A percentile compares a stretch with the other conserved stretches of the same genome.
phyloP scores from a whole-genome alignment of 495 filamentous ascomycete genomes.

The Aspergillus hancockii region DNA sequence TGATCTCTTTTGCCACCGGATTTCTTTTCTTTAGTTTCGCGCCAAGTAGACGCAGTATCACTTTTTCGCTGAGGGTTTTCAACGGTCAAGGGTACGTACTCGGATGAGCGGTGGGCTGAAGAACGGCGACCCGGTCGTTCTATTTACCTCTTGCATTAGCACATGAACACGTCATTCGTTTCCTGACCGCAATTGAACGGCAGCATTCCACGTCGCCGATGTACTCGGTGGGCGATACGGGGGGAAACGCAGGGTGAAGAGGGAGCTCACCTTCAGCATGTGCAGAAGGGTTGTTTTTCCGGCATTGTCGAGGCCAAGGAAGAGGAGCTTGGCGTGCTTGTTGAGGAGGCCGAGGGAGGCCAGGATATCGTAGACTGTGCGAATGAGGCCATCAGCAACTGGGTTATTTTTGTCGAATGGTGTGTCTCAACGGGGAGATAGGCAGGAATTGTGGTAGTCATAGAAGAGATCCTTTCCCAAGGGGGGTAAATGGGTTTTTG shows the following conservation, averaged over 20 bases:
- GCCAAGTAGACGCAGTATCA: neutral
- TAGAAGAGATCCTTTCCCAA: conserved; percentile 4
- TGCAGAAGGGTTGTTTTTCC: conserved; percentile 94
- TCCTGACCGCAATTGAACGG: neutral
- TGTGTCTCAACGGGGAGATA: conserved; percentile 14
- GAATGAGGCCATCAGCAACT: conserved; percentile 14
- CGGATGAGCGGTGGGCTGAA: conserved; percentile 86
- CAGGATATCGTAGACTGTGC: conserved; percentile 86
- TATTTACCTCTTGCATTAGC: conserved; percentile 32
- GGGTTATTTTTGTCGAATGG: neutral
- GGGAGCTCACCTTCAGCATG: conserved; percentile 79
- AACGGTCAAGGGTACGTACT: conserved; percentile 57
- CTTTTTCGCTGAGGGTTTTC: neutral
- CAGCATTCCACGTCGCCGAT: neutral
- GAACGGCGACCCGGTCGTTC: conserved; percentile 93
- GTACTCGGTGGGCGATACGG: neutral
- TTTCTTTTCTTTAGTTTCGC: neutral
- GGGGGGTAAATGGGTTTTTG: neutral
- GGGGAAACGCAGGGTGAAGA: conserved; percentile 3
- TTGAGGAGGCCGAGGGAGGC: conserved; percentile 88
- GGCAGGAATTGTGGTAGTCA: neutral
- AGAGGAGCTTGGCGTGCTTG: conserved; percentile 94
- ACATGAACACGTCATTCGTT: neutral
- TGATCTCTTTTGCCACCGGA: neutral
- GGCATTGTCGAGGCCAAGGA: conserved; percentile 94